These are phyloP conservation scores for Aphanomyces stellatus DNA, from an alignment of 352 stramenopile species.

Conservation along the genomic window DNA sequence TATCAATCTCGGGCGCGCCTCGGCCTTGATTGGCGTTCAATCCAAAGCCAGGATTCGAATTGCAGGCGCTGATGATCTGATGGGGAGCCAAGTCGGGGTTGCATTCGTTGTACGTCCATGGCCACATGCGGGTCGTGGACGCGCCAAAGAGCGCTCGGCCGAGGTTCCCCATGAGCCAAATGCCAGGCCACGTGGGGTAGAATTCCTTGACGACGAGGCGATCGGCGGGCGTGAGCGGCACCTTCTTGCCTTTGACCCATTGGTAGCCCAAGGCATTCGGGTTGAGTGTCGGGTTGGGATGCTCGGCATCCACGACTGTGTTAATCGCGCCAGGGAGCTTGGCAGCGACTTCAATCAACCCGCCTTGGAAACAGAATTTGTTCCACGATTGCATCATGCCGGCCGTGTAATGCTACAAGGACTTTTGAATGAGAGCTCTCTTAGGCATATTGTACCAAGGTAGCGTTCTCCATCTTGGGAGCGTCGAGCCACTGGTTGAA, in stretches of 20 bases:
- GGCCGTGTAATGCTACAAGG: constrained; percentile 48
- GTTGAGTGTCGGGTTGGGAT: constrained; percentile 24
- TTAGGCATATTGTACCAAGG: constrained; percentile 40
- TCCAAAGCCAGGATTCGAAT: constrained; percentile 75
- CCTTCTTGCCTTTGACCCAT: constrained; percentile 31
- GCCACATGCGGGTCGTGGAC: constrained; percentile 92
- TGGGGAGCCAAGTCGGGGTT: constrained; percentile 31
- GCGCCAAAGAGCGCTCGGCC: constrained; percentile 90
- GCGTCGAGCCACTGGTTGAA: constrained; percentile 51
- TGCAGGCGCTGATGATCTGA: constrained; percentile 83
- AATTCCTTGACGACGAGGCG: constrained; percentile 29
- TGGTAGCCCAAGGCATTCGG: constrained; percentile 45
- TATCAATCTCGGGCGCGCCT: constrained; percentile 87
- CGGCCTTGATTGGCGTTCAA: constrained; percentile 55
- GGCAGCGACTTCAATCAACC: constrained; percentile 87
- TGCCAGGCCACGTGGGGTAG: constrained; percentile 86
- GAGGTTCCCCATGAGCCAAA: constrained; percentile 95
- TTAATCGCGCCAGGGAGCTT: constrained; percentile 80
- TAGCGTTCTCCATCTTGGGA: constrained; percentile 26
- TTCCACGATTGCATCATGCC: constrained; percentile 92
- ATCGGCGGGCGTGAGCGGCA: constrained; percentile 25
- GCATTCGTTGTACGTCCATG: constrained; percentile 92
- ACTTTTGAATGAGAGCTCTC: neutral
- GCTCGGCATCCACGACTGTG: constrained; percentile 30
- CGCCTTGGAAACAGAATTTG: constrained; percentile 94